Percentiles rank a stretch among this genome's conserved stretches.
Conservation (phyloP, 305 asterid genomes). For the Fraxinus sp. region DNA sequence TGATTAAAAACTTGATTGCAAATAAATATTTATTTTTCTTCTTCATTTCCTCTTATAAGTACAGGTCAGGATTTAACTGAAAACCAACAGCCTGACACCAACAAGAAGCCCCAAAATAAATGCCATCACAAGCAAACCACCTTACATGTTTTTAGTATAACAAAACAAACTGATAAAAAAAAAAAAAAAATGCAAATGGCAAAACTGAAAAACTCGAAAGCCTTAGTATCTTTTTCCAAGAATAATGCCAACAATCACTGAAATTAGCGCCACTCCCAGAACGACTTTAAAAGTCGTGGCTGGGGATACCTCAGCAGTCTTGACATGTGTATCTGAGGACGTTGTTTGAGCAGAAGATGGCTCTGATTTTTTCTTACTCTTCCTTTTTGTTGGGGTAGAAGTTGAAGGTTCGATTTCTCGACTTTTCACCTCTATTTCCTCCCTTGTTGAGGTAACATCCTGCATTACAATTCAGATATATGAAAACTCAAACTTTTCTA, state of each 20-base stretch:
- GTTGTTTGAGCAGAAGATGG: constrained; percentile 41
- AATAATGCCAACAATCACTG: constrained; percentile 66
- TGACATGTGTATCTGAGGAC: constrained; percentile 44
- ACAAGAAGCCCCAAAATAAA: constrained; percentile 28
- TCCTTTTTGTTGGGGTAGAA: constrained; percentile 55
- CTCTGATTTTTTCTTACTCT: constrained; percentile 75
- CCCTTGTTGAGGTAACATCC: constrained; percentile 47
- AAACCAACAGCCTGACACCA: constrained; percentile 46
- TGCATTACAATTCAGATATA: constrained; percentile 35
- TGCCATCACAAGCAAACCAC: constrained; percentile 28
- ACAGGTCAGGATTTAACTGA: constrained; percentile 41
- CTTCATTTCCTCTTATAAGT: constrained; percentile 9
- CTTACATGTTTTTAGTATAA: constrained; percentile 21
- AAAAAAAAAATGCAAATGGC: constrained; percentile 2
- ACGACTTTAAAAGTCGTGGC: constrained; percentile 48
- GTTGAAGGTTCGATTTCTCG: constrained; percentile 51
- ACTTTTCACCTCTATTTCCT: constrained; percentile 48
- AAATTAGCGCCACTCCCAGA: constrained; percentile 78
- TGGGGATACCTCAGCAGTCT: constrained; percentile 43
- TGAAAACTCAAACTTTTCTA: not conserved
- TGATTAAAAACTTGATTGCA: not conserved
- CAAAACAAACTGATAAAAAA: not conserved
- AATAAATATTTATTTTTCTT: not conserved
- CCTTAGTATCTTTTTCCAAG: constrained; percentile 75
- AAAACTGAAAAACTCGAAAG: constrained; percentile 30